A percentile compares a stretch with the other conserved stretches of the same genome.
These are phyloP conservation scores for Immersiporthe knoxdaviesiana DNA, from an alignment of 2,329 filamentous ascomycete species.

Conservation along the genomic window DNA sequence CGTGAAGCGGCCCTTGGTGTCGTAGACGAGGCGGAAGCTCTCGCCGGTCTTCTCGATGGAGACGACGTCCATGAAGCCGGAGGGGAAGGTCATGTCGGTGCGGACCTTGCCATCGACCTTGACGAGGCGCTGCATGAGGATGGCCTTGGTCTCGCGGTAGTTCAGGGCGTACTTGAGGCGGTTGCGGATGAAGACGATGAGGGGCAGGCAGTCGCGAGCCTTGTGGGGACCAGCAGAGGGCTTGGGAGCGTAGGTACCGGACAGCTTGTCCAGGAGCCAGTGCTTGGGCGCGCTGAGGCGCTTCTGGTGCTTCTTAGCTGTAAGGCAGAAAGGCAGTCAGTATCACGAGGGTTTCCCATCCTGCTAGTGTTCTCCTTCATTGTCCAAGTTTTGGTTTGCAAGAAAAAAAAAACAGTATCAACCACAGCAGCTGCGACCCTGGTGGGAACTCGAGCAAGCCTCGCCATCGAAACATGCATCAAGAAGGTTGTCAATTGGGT, in stretches of 20 bases:
- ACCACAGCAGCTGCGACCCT: background rate
- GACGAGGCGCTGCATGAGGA: constrained; percentile 99
- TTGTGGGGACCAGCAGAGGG: constrained; percentile 93
- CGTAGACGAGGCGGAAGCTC: constrained; percentile 99
- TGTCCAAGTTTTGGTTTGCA: background rate
- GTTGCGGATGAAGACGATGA: constrained; percentile 97
- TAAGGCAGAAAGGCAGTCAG: constrained; percentile 20
- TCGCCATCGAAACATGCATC: constrained; percentile 1
- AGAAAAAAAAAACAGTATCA: background rate
- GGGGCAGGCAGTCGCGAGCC: constrained; percentile 96
- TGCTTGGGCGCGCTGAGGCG: constrained; percentile 97
- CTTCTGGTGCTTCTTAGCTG: constrained; percentile 97
- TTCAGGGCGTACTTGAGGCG: constrained; percentile 99
- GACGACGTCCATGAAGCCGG: constrained; percentile 99
- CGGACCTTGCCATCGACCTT: constrained; percentile 99
- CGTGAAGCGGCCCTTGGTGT: constrained; percentile 99
- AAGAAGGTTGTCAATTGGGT: background rate
- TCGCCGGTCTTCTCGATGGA: constrained; percentile 99
- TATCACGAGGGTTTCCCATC: background rate
- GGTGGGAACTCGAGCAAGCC: background rate
- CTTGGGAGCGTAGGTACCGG: constrained; percentile 79
- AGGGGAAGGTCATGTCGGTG: constrained; percentile 96
- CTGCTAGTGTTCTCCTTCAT: background rate
- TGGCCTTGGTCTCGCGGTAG: constrained; percentile 94
- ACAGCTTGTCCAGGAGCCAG: constrained; percentile 99